These are phyloP conservation scores for Penicillium lividum DNA, from an alignment of 495 filamentous ascomycete species.

Conservation along the genomic window DNA sequence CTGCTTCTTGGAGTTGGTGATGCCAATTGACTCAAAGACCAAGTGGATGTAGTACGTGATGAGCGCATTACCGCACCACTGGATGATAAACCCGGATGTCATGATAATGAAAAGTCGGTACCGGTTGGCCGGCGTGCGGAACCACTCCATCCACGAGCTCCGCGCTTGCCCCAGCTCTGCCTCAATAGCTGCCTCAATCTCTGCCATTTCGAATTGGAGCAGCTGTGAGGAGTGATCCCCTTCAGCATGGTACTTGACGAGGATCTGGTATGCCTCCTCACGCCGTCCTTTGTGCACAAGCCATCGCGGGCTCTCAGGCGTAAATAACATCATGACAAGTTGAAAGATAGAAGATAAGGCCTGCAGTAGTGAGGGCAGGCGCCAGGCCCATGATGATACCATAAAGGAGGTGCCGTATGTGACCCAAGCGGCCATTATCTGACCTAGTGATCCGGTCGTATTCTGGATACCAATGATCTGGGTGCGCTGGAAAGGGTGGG, in stretches of 20 bases:
- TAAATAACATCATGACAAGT: conserved; percentile 16
- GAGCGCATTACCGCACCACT: conserved; percentile 33
- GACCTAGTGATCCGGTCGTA: background rate
- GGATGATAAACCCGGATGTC: conserved; percentile 13
- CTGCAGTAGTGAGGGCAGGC: conserved; percentile 25
- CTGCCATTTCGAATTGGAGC: background rate
- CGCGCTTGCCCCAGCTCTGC: background rate
- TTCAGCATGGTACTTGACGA: conserved; percentile 36
- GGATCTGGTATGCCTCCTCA: conserved; percentile 35
- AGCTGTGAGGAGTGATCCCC: conserved; percentile 28
- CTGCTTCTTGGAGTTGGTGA: conserved; percentile 45
- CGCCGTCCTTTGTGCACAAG: conserved; percentile 37
- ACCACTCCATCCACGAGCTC: conserved; percentile 4
- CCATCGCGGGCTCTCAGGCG: conserved; percentile 50
- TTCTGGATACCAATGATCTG: background rate
- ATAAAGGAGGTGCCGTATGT: conserved; percentile 2
- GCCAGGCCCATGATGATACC: conserved; percentile 18
- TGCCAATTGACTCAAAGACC: conserved; percentile 56
- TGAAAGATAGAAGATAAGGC: conserved; percentile 18
- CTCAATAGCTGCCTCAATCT: conserved; percentile 9
- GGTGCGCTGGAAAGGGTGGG: conserved; percentile 49
- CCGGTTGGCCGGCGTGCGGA: conserved; percentile 14
- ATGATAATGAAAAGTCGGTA: conserved; percentile 14
- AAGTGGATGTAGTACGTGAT: conserved; percentile 58
- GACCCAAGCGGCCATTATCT: conserved; percentile 3